Evolutionary conservation across 2,329 filamentous ascomycete genomes (phyloP).

Genomic region (Plectosphaerella plurivora): DNA sequence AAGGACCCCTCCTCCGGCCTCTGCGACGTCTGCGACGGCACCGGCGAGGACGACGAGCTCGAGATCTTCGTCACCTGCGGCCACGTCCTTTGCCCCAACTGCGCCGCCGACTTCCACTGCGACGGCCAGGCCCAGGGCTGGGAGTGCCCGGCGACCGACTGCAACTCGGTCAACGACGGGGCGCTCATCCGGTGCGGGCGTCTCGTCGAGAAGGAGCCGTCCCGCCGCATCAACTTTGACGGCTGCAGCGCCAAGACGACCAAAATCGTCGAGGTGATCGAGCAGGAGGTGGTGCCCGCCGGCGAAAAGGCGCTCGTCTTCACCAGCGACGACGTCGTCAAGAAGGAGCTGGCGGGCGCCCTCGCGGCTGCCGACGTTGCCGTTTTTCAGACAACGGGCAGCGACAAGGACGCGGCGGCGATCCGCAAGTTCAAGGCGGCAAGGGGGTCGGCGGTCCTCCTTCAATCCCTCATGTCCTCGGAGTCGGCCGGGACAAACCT

Average conservation of each 20-base stretch:
- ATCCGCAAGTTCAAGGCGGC: slow-evolving; percentile 22
- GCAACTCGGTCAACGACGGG: slow-evolving; percentile 1
- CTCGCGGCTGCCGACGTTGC: slow-evolving; percentile 11
- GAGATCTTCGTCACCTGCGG: slow-evolving; percentile 19
- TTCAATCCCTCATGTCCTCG: slow-evolving; percentile 31
- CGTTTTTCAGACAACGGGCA: slow-evolving; percentile 7
- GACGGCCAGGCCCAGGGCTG: background rate
- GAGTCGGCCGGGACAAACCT: slow-evolving; percentile 37
- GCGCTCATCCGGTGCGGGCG: slow-evolving; percentile 3
- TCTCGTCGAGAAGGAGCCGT: slow-evolving; percentile 2
- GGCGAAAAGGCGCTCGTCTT: slow-evolving; percentile 29
- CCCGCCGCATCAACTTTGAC: background rate
- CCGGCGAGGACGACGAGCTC: background rate
- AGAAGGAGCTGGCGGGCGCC: slow-evolving; percentile 17
- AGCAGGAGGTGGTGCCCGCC: slow-evolving; percentile 10
- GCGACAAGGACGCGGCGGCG: background rate
- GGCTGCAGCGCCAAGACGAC: slow-evolving; percentile 13
- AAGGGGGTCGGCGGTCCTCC: slow-evolving; percentile 17
- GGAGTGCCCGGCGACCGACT: slow-evolving; percentile 10
- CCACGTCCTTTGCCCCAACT: slow-evolving; percentile 17
- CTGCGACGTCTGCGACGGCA: slow-evolving; percentile 6
- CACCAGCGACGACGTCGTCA: slow-evolving; percentile 25
- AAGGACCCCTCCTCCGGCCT: background rate
- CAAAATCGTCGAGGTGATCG: slow-evolving; percentile 17
- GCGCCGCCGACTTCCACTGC: slow-evolving; percentile 4